These are phyloP conservation scores for Kodamaea jinghongensis DNA, from an alignment of 805 yeast genomes.

Conservation along the genomic window DNA sequence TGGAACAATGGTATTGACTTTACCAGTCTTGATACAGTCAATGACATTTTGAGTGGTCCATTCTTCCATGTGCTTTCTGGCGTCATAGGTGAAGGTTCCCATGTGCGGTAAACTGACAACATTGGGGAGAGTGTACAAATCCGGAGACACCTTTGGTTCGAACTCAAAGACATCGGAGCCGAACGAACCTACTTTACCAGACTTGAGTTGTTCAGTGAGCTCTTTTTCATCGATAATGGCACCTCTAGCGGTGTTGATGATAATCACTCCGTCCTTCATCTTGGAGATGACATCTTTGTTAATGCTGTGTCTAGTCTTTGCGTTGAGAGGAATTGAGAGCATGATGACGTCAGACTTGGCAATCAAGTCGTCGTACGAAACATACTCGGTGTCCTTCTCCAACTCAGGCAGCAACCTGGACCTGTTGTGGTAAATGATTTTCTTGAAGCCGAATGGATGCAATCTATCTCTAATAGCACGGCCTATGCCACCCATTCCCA, in stretches of 20 bases:
- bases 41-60: constrained; percentile 68
- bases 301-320: constrained; percentile 66
- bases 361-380: constrained; percentile 65
- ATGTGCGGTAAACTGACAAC: constrained; percentile 83
- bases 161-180: constrained; percentile 76
- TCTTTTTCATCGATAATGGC: constrained; percentile 71
- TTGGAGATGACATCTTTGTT: constrained; percentile 56
- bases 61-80: constrained; percentile 77
- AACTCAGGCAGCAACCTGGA: constrained; percentile 53
- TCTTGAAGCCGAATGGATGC: constrained; percentile 71
- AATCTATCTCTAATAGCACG: constrained; percentile 72
- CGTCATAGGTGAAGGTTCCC: constrained; percentile 80
- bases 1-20: constrained; percentile 75
- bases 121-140: constrained; percentile 59
- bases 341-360: constrained; percentile 65
- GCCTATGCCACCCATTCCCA: constrained; percentile 92
- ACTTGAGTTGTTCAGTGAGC: constrained; percentile 51
- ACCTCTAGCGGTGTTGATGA: constrained; percentile 88
- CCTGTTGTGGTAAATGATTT: constrained; percentile 73
- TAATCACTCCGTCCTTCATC: constrained; percentile 76
- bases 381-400: constrained; percentile 71
- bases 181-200: constrained; percentile 63
- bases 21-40: constrained; percentile 59
- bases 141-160: constrained; percentile 71
- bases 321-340: constrained; percentile 74